Percentiles rank a stretch among this genome's conserved stretches.
These are phyloP conservation scores for Lonicera japonica DNA, from an alignment of 129 eudicot species.

Conservation along the genomic window DNA sequence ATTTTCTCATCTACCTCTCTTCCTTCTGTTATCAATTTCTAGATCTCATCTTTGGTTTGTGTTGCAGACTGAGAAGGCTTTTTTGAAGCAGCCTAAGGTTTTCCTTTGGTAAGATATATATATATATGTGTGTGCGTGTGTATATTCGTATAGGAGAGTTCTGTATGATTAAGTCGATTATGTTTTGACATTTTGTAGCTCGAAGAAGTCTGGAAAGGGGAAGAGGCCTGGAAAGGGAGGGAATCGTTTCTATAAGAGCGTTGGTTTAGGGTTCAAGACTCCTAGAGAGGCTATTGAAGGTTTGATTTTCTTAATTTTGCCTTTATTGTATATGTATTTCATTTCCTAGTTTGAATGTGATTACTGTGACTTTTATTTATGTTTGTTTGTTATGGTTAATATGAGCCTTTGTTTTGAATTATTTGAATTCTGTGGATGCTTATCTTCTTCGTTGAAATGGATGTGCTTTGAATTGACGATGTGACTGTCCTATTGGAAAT, in stretches of 20 bases:
- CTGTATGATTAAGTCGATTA: background rate
- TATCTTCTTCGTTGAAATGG: too few species aligned
- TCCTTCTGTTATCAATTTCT: background rate
- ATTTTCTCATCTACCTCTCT: background rate
- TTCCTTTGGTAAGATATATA: constrained; percentile 27
- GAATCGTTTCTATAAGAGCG: constrained; percentile 29
- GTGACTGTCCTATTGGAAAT: too few species aligned
- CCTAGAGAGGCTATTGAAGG: constrained; percentile 33
- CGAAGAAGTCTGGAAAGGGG: constrained; percentile 20
- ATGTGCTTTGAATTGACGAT: too few species aligned
- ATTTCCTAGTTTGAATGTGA: background rate
- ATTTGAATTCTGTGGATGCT: too few species aligned
- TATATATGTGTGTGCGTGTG: background rate
- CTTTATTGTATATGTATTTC: too few species aligned
- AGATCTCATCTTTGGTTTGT: background rate
- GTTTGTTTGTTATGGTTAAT: background rate
- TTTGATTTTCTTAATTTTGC: background rate
- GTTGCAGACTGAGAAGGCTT: constrained; percentile 36
- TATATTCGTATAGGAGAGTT: background rate
- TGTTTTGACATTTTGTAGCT: background rate
- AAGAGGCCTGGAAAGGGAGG: constrained; percentile 40
- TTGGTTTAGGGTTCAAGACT: constrained; percentile 30
- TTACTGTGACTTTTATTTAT: background rate
- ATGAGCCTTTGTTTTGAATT: too few species aligned
- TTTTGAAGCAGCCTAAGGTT: constrained; percentile 40